Base-by-base conservation (phyloP, 2,329 filamentous ascomycete species). In the Paecilomyces fulvus region DNA sequence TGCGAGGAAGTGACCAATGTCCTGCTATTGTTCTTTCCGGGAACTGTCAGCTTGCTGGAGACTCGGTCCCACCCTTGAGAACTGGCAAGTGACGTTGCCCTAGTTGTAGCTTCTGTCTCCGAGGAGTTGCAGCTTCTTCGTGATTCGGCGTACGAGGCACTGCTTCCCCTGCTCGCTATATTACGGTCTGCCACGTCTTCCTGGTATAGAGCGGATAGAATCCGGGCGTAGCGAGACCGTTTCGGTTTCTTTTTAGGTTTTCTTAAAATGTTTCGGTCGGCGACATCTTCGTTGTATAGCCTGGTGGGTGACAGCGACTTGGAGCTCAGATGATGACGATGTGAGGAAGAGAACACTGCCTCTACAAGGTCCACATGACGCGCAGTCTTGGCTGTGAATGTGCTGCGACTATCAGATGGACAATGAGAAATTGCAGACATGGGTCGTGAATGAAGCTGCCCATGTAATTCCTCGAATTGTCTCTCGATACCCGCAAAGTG, bases 151-250 rank as follows among this genome's bases (percentile, higher is more conserved):
- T 50, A 46, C 10, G 55, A 53, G 11, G 52, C 52, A 20, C 60
- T 61, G 20, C 56, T 59, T 52, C 61, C 58, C 56, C 64, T 64
- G 50, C 64, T 64, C 17, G 62, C 62, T 55, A 72, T 73, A 55
- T 75, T 76, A 31, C 71, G 66, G 57, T 75, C 72, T 31, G 72
- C 70, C 31, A 75, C 72, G 61, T 76, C 72, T 55, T 75, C 73
- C 55, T 75, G 72, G 53, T 73, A 73, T 49, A 74, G 55, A 3
- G 66, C 64, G 3, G 73, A 72, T 30, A 71, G 56, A 20, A 71
- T 60, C 10, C 67, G 69, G 11, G 67, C 67, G 57, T 67, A 70
- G 6, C 37, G 37, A 43, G 64, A 54, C 17, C 60, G 59, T 54
- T 33, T 53, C 3, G 23, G 20, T 17, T 56, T 64, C 60, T 54